Conservation (phyloP, 2,329 filamentous ascomycete genomes). For the Penicillium capsulatum region DNA sequence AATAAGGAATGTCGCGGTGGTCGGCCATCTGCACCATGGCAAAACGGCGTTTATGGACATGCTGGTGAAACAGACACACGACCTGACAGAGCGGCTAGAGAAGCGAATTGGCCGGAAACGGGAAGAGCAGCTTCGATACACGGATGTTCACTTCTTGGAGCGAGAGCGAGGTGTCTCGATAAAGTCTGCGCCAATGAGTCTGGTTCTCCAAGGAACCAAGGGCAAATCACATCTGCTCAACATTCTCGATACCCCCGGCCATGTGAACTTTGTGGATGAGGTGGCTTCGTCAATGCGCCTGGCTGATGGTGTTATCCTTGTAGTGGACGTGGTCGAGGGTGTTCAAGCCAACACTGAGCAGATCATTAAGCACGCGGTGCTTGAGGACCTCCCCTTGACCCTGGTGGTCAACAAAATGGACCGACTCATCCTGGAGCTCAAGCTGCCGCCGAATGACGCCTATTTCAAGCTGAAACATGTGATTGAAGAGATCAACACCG, state of each 20-base stretch:
- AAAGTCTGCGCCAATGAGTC: constrained; percentile 89
- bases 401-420: constrained; percentile 98
- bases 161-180: constrained; percentile 85
- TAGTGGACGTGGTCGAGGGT: constrained; percentile 97
- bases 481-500: constrained; percentile 95
- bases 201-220: constrained; percentile 81
- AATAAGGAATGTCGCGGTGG: constrained; percentile 85
- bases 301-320: constrained; percentile 84
- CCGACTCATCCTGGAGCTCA: constrained; percentile 85
- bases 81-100: constrained; percentile 73
- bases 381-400: constrained; percentile 83
- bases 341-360: constrained; percentile 98
- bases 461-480: constrained; percentile 99
- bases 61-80: constrained; percentile 92
- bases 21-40: constrained; percentile 91
- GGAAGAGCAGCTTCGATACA: constrained; percentile 91
- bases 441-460: constrained; percentile 87
- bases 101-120: constrained; percentile 74
- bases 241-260: constrained; percentile 90
- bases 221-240: constrained; percentile 95
- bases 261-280: constrained; percentile 98
- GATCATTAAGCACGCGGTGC: constrained; percentile 90
- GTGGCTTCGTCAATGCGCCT: constrained; percentile 82
- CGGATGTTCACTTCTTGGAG: constrained; percentile 85
- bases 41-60: constrained; percentile 99